Base-by-base conservation (phyloP, 176 grass and related monocot genomes). In the Saccharum officinarum region DNA sequence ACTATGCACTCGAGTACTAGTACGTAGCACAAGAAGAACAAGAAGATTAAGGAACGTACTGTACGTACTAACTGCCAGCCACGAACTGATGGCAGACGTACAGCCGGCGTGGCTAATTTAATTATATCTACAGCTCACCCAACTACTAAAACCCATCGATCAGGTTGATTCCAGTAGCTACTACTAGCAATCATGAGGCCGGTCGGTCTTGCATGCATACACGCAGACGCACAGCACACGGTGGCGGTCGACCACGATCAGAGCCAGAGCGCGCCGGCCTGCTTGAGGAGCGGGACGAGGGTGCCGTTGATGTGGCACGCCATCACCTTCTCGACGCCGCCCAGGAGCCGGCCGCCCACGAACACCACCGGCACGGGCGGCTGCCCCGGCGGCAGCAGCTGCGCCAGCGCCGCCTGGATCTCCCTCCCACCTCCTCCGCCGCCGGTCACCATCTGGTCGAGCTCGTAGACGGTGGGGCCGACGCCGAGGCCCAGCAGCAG, bases 241-340 rank as follows among this genome's bases (percentile, higher is more conserved):
- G 42, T 3, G 42, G 42, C 0, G 9, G n/a, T n/a, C n/a, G 42
- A 45, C 10, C 10, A 11, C 41, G 41, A 44, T 46, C 86, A 95
- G 77, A 99, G 97, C 97, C 97, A 99, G 81, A 99, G 97, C 38
- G 93, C 97, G 22, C 97, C 97, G 82, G 93, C 97, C 91, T 99
- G 93, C 84, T 98, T 98, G 86, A 98, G 93, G 42, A 99, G 94
- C 0, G 93, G 97, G n/a, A 99, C 93, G 71, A 99, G 92, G 34
- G 97, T 92, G 73, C 97, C 97, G 34, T 99, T 99, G 84, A 99
- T 99, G 76, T 99, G 97, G 91, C 93, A 99, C 0, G 93, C 82
- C 97, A 99, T 99, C 5, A 99, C 88, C 76, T 92, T 96, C 26
- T 99, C 93, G 2, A 99, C 97, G 23, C 97, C 97, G 31, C 97